These are phyloP conservation scores for Pythium pyrilobum DNA, from an alignment of 352 stramenopile genomes.

Conservation along the genomic window DNA sequence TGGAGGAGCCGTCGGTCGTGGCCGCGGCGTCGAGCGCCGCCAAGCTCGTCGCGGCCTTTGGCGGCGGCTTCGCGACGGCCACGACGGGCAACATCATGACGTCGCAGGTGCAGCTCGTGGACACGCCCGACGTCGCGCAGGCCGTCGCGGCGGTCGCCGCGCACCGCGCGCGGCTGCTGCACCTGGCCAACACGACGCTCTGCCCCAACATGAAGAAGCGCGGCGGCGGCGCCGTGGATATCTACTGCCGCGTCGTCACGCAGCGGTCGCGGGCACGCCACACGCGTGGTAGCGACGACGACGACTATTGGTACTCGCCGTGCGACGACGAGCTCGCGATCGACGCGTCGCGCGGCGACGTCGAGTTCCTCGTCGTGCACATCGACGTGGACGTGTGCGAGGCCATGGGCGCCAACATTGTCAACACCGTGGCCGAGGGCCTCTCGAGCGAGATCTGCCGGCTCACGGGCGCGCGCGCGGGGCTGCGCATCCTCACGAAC, in stretches of 20 bases:
- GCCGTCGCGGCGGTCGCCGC: slow-evolving; percentile 47
- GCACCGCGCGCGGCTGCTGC: slow-evolving; percentile 54
- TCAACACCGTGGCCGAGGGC: slow-evolving; percentile 85
- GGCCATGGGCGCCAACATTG: slow-evolving; percentile 87
- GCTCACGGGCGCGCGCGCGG: slow-evolving; percentile 55
- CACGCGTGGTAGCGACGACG: slow-evolving; percentile 1
- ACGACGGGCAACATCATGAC: slow-evolving; percentile 86
- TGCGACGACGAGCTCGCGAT: slow-evolving; percentile 51
- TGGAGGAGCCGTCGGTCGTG: slow-evolving; percentile 84
- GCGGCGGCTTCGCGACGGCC: slow-evolving; percentile 65
- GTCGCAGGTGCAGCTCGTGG: slow-evolving; percentile 80
- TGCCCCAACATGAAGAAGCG: slow-evolving; percentile 86
- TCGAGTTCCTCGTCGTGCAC: slow-evolving; percentile 74
- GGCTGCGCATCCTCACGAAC: slow-evolving; percentile 87
- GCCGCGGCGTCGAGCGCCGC: slow-evolving; percentile 77
- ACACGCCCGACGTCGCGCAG: slow-evolving; percentile 49
- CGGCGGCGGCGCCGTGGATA: slow-evolving; percentile 67
- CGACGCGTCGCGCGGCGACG: slow-evolving; percentile 21
- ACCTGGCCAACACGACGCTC: slow-evolving; percentile 68
- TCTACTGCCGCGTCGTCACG: slow-evolving; percentile 79
- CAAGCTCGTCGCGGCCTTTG: slow-evolving; percentile 70
- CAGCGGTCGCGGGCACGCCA: slow-evolving; percentile 24
- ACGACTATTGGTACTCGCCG: slow-evolving; percentile 53
- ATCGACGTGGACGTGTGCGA: slow-evolving; percentile 86
- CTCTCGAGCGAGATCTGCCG: slow-evolving; percentile 66